These are phyloP conservation scores for Agaricus subrufescens DNA, from an alignment of 768 basidiomycete species.

Conservation along the genomic window DNA sequence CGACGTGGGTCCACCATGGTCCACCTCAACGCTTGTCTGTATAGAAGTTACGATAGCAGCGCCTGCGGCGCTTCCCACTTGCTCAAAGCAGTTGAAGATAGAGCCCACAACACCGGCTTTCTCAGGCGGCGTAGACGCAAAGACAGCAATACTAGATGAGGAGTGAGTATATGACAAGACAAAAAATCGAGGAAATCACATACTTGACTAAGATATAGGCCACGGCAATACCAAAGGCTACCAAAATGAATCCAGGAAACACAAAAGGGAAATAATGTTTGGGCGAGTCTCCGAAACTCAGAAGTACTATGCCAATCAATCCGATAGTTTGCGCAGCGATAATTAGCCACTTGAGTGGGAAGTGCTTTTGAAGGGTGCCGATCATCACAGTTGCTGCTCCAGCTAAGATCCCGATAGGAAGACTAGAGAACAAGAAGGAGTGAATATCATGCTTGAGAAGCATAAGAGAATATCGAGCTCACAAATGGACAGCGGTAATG, in stretches of 20 bases:
- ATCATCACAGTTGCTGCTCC: constrained; percentile 30
- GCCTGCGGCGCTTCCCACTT: constrained; percentile 46
- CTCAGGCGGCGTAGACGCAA: constrained; percentile 36
- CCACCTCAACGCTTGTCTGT: constrained; percentile 28
- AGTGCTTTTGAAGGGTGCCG: constrained; percentile 22
- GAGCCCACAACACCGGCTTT: constrained; percentile 49
- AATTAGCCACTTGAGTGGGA: constrained; percentile 38
- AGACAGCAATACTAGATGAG: constrained; percentile 37
- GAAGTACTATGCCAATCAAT: constrained; percentile 30
- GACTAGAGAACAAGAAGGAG: constrained; percentile 13
- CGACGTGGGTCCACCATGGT: not conserved
- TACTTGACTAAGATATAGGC: constrained; percentile 21
- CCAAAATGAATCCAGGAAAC: constrained; percentile 44
- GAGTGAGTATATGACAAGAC: constrained; percentile 21
- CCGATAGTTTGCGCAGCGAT: constrained; percentile 31
- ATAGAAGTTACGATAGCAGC: constrained; percentile 42
- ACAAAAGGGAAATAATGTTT: constrained; percentile 38
- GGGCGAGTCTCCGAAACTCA: constrained; percentile 32
- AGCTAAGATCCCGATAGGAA: constrained; percentile 34
- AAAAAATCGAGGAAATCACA: constrained; percentile 21
- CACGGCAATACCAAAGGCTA: constrained; percentile 38
- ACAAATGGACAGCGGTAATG: constrained; percentile 33
- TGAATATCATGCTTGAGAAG: not conserved
- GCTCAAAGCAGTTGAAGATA: constrained; percentile 46
- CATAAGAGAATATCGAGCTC: not conserved